Conservation (phyloP, 805 yeast genomes). For the Ogataea sp. region DNA sequence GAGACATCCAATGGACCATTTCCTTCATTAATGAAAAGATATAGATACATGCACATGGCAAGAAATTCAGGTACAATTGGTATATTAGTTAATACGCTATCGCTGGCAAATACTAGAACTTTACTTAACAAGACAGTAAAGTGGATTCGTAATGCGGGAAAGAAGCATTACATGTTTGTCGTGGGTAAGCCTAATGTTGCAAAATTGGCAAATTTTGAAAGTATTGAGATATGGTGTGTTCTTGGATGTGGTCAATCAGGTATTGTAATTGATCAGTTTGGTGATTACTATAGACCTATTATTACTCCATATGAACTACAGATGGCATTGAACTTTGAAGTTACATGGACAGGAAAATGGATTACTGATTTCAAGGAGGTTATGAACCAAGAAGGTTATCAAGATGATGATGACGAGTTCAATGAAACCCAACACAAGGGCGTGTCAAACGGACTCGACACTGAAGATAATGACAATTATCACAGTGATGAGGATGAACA, state of each 20-base stretch:
- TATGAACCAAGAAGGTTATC: conserved; percentile 29
- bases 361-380: conserved; percentile 63
- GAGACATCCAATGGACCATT: conserved; percentile 47
- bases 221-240: conserved; percentile 90
- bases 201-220: conserved; percentile 90
- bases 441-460: conserved; percentile 1
- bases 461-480: conserved; percentile 12
- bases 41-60: conserved; percentile 80
- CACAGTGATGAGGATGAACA: conserved; percentile 36
- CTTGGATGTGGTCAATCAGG: conserved; percentile 95
- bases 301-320: conserved; percentile 89
- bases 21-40: conserved; percentile 77
- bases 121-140: conserved; percentile 53
- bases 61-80: conserved; percentile 91
- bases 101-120: conserved; percentile 65
- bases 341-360: conserved; percentile 94
- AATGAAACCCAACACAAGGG: conserved; percentile 10
- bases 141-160: conserved; percentile 66
- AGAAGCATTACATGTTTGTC: conserved; percentile 88
- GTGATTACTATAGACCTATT: conserved; percentile 83
- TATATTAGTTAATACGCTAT: conserved; percentile 80
- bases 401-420: conserved; percentile 20
- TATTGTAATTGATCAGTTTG: conserved; percentile 67
- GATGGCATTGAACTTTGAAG: conserved; percentile 67
- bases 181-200: conserved; percentile 99